Evolutionary conservation across 257 asterid species (phyloP).

Genomic region (Capsicum rhomboideum): DNA sequence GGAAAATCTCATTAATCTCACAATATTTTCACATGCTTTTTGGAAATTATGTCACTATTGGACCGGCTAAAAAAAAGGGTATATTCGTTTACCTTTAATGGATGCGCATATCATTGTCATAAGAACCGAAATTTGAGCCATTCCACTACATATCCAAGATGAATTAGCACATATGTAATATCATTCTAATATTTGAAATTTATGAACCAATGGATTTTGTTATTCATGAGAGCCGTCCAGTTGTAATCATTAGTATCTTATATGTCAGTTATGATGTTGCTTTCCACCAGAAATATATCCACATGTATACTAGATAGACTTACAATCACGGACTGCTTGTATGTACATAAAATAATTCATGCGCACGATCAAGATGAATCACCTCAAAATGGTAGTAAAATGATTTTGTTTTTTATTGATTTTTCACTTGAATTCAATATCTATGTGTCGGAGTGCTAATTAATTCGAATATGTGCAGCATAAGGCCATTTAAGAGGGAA

Average conservation of each 20-base stretch:
- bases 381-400: not conserved
- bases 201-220: not conserved
- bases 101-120: not conserved
- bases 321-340: not conserved
- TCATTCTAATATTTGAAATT: not conserved
- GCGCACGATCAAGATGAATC: not conserved
- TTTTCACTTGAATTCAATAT: not conserved
- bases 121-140: not conserved
- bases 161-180: not conserved
- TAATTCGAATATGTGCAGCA: not conserved
- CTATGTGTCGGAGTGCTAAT: fast-evolving
- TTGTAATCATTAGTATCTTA: not conserved
- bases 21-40: not conserved
- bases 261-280: not conserved
- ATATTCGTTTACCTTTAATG: not conserved
- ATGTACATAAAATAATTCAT: too few species aligned
- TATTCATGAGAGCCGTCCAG: not conserved
- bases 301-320: not conserved
- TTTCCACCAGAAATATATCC: not conserved
- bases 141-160: not conserved
- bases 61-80: not conserved
- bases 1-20: too few species aligned
- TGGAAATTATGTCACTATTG: not conserved
- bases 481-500: not conserved
- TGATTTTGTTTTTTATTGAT: not conserved